Evolutionary conservation across 345 rosid species (phyloP).

Genomic region (Syzygium aqueum): DNA sequence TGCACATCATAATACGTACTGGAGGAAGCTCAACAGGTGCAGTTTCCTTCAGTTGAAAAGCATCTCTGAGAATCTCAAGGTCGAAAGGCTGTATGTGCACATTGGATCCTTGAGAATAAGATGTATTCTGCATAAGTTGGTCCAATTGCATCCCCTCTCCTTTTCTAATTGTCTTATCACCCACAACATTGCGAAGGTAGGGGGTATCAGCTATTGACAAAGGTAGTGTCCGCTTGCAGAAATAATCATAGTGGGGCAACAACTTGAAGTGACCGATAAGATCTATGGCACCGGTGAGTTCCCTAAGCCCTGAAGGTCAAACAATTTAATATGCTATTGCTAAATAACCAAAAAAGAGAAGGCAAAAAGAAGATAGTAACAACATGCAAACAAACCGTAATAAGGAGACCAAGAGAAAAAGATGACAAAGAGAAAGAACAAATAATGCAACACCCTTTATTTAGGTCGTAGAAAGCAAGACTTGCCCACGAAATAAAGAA

Average conservation of each 20-base stretch:
- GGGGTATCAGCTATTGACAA: constrained; percentile 63
- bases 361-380: not conserved
- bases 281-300: constrained; percentile 76
- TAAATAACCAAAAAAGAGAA: not conserved
- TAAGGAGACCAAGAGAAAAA: not conserved
- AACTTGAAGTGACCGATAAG: constrained; percentile 73
- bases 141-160: constrained; percentile 90
- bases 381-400: not conserved
- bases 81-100: constrained; percentile 61
- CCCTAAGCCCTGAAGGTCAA: constrained; percentile 55
- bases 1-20: constrained; percentile 23
- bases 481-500: not conserved
- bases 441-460: not conserved
- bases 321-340: not conserved
- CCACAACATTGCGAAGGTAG: constrained; percentile 76
- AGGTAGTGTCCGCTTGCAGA: constrained; percentile 83
- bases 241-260: constrained; percentile 61
- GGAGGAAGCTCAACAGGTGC: constrained; percentile 53
- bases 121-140: constrained; percentile 51
- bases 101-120: constrained; percentile 31
- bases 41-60: constrained; percentile 65
- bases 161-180: constrained; percentile 76
- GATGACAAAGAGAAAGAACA: not conserved
- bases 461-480: not conserved
- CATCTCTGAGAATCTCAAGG: constrained; percentile 58